A percentile compares a stretch with the other conserved stretches of the same genome.
Evolutionary conservation across 2,329 filamentous ascomycete species (phyloP).

Genomic region (Endocalyx cinctus): DNA sequence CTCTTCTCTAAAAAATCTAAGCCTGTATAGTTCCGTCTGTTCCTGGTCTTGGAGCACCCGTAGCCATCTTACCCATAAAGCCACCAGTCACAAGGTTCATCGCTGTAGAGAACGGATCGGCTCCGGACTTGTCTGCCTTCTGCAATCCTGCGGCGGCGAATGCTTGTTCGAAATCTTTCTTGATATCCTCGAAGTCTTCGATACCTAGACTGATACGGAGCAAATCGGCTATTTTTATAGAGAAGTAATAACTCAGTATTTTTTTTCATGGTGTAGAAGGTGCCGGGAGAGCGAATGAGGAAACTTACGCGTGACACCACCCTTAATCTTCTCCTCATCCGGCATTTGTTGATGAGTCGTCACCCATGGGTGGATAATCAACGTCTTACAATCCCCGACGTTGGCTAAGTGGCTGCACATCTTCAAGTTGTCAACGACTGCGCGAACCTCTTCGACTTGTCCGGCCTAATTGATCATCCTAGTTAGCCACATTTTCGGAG

Average conservation of each 20-base stretch:
- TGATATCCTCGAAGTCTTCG: conserved; percentile 71
- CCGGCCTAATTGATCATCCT: no score
- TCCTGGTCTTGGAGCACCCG: conserved; percentile 24
- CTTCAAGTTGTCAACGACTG: conserved; percentile 69
- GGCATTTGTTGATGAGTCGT: conserved; percentile 68
- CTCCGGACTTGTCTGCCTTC: conserved; percentile 18
- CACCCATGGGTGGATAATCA: conserved; percentile 68
- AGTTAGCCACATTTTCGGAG: no score
- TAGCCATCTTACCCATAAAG: conserved; percentile 27
- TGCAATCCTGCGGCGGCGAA: conserved; percentile 41
- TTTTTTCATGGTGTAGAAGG: conserved; percentile 2
- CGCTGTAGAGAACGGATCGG: conserved; percentile 24
- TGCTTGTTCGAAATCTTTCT: conserved; percentile 65
- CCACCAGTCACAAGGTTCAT: conserved; percentile 23
- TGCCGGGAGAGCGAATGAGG: conserved; percentile 1
- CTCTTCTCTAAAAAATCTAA: no score
- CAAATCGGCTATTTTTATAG: conserved; percentile 40
- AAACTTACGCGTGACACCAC: conserved; percentile 53
- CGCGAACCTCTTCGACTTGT: conserved; percentile 28
- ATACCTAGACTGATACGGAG: conserved; percentile 68
- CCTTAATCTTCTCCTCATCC: conserved; percentile 60
- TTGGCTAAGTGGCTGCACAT: conserved; percentile 70
- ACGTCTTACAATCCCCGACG: conserved; percentile 68
- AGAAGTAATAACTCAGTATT: conserved; percentile 4
- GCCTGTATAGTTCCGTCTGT: conserved; percentile 24